Evolutionary conservation across 768 basidiomycete species (phyloP).

Genomic region (Suillus americanus): DNA sequence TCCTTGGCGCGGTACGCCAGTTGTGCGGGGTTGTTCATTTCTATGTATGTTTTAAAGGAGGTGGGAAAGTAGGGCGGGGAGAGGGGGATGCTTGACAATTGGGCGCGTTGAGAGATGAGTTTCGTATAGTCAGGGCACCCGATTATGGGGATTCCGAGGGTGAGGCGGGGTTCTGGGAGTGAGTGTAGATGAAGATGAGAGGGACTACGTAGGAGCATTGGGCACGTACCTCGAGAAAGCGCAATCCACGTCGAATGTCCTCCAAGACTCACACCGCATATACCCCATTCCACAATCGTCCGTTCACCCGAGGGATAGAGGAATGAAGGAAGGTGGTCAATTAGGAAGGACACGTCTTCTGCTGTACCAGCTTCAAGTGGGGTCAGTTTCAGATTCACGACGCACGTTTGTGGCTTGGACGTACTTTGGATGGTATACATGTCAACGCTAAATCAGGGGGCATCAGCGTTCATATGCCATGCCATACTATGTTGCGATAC

Average conservation of each 20-base stretch:
- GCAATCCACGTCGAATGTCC: slow-evolving; percentile 83
- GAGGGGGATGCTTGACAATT: slow-evolving; percentile 39
- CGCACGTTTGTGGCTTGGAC: neutral
- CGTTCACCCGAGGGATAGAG: slow-evolving; percentile 70
- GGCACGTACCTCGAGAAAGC: slow-evolving; percentile 43
- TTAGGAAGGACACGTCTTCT: slow-evolving; percentile 74
- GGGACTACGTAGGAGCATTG: too few relatives aligned
- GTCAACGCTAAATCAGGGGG: slow-evolving; percentile 12
- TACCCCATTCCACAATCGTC: slow-evolving; percentile 63
- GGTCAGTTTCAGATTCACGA: neutral
- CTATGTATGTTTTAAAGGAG: slow-evolving; percentile 49
- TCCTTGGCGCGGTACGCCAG: slow-evolving; percentile 39
- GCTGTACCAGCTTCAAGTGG: slow-evolving; percentile 54
- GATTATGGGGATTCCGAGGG: slow-evolving; percentile 51
- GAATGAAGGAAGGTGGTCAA: slow-evolving; percentile 75
- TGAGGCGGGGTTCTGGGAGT: slow-evolving; percentile 43
- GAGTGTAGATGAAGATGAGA: neutral
- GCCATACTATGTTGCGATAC: slow-evolving; percentile 11
- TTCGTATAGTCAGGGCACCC: slow-evolving; percentile 71
- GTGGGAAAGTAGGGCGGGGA: slow-evolving; percentile 58
- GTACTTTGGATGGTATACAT: slow-evolving; percentile 34
- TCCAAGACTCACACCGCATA: slow-evolving; percentile 78
- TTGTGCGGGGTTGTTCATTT: slow-evolving; percentile 43
- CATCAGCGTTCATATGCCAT: slow-evolving; percentile 7
- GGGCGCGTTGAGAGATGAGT: slow-evolving; percentile 59